Base-by-base conservation (phyloP, 2,329 filamentous ascomycete genomes). In the Penicillium sp. region DNA sequence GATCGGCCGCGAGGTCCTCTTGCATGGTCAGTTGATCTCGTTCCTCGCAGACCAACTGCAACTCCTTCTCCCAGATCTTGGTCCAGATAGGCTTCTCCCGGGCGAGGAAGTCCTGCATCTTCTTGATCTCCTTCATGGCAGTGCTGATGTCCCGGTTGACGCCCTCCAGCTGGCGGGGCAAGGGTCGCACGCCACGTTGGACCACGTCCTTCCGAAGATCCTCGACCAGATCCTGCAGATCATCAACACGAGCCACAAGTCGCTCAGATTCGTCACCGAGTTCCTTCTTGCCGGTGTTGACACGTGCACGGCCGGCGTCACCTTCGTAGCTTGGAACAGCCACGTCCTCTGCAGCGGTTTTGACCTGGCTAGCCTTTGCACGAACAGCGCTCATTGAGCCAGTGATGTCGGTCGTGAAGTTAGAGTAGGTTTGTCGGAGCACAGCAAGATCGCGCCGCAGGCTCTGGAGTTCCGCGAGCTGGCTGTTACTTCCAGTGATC, bases 1-100 rank as follows among this genome's bases (percentile, higher is more conserved):
- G 76, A 76, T 99, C 94, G 40, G 92, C 85, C 58, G 92, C 87
- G 56, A 99, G 82, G 63, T 97, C 94, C 76, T 99, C 94, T 78
- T 96, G 92, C 79, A 97, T 88, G 44, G 91, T 94, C 62, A 99
- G 83, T 72, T 96, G 86, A 67, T 97, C 92, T 60, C 92, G 86
- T 66, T 96, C 94, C 69, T 95, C 91, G 74, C 94, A 97, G 2
- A 99, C 92, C 46, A 92, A 87, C 71, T 97, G 90, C 41, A 99
- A 79, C 71, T 97, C 92, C 74, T 95, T 92, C 81, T 97, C 92
- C 94, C 94, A 99, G 58, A 97, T 95, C 82, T 96, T 96, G 48
- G 91, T 96, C 92, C 94, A 99, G 51, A 96, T 80, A 0, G 94
- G 94, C 72, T 96, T 96, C 80, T 99, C 94, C 42, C 84, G 83